Evolutionary conservation across 2,329 filamentous ascomycete genomes (phyloP).

Genomic region (Colletotrichum trifolii): DNA sequence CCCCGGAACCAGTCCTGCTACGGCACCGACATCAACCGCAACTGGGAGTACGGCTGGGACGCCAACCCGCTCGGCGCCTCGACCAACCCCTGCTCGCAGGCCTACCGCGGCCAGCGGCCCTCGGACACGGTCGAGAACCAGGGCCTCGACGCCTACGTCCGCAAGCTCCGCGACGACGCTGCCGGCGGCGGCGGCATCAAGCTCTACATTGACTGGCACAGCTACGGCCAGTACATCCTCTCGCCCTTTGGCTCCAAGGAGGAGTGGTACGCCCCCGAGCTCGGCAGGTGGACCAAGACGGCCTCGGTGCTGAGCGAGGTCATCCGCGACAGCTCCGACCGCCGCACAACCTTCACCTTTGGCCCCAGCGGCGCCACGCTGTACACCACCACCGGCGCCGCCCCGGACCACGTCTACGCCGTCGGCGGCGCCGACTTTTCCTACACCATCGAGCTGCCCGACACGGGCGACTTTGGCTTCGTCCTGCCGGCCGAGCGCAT

Average conservation of each 20-base stretch:
- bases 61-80: conserved; percentile 55
- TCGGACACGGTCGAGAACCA: conserved; percentile 59
- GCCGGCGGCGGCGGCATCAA: conserved; percentile 50
- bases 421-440: conserved; percentile 48
- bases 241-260: conserved; percentile 59
- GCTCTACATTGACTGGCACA: conserved; percentile 61
- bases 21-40: conserved; percentile 65
- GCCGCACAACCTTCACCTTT: conserved; percentile 48
- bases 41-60: conserved; percentile 62
- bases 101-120: conserved; percentile 53
- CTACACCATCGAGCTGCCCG: conserved; percentile 52
- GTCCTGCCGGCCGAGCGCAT: conserved; percentile 51
- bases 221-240: conserved; percentile 57
- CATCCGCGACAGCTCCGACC: conserved; percentile 49
- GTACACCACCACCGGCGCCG: conserved; percentile 48
- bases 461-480: conserved; percentile 49
- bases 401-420: conserved; percentile 44
- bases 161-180: conserved; percentile 45
- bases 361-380: conserved; percentile 51
- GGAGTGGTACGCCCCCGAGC: conserved; percentile 50
- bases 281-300: conserved; percentile 52
- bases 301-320: conserved; percentile 43
- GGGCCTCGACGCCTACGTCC: conserved; percentile 50
- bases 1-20: conserved; percentile 49
- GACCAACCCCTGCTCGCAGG: conserved; percentile 59